Percentiles rank a stretch among this genome's conserved stretches.
These are phyloP conservation scores for Sporothrix luriei DNA, from an alignment of 2,329 filamentous ascomycete species.

Conservation along the genomic window DNA sequence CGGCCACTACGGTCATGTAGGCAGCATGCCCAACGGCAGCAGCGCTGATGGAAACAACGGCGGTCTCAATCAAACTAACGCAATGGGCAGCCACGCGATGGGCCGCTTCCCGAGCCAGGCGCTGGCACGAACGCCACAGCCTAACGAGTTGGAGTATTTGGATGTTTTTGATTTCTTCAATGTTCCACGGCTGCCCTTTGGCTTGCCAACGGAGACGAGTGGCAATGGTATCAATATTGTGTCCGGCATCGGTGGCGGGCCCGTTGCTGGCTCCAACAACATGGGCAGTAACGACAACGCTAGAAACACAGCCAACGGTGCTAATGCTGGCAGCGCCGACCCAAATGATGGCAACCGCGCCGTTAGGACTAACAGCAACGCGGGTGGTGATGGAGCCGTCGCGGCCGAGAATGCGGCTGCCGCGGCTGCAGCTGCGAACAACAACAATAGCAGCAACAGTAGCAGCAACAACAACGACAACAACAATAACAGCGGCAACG, in stretches of 20 bases:
- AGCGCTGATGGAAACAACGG: slow-evolving; percentile 35
- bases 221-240: slow-evolving; percentile 26
- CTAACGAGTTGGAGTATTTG: slow-evolving; percentile 84
- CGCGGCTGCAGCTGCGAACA: slow-evolving; percentile 23
- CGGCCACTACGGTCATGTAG: slow-evolving; percentile 27
- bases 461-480: background rate
- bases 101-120: slow-evolving; percentile 58
- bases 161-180: slow-evolving; percentile 97
- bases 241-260: slow-evolving; percentile 20
- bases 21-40: background rate
- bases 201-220: slow-evolving; percentile 40
- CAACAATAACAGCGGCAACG: background rate
- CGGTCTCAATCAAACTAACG: slow-evolving; percentile 25
- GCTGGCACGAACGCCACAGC: slow-evolving; percentile 68
- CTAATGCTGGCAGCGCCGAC: background rate
- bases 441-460: slow-evolving; percentile 43
- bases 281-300: slow-evolving; percentile 16
- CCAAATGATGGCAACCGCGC: background rate
- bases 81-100: slow-evolving; percentile 40
- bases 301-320: background rate
- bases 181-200: slow-evolving; percentile 69
- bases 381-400: background rate
- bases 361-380: background rate
- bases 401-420: slow-evolving; percentile 5
- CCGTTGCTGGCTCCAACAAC: slow-evolving; percentile 4